Evolutionary conservation across 305 asterid species (phyloP).

Genomic region (Solanum hybrid): DNA sequence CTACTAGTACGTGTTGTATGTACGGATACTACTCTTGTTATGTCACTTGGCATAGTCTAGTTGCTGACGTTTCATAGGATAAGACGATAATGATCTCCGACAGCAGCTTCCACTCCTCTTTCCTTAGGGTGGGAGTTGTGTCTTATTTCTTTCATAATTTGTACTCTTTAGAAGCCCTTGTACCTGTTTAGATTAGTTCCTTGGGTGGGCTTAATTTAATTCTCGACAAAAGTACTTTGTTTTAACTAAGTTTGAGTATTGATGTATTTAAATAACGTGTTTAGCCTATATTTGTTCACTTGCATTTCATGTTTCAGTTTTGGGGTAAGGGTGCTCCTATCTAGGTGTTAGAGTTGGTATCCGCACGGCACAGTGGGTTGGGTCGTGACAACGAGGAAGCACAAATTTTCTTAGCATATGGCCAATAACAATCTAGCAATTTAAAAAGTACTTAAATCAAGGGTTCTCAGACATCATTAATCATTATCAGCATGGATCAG

Average conservation of each 20-base stretch:
- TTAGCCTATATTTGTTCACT: not conserved
- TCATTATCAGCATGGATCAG: not conserved
- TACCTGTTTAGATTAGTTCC: not conserved
- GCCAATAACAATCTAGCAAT: not conserved
- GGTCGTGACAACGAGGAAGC: not conserved
- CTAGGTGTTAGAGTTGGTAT: not conserved
- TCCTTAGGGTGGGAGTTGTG: not conserved
- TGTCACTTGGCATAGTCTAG: not conserved
- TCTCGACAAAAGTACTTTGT: not conserved
- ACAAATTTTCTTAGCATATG: not conserved
- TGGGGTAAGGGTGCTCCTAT: not conserved
- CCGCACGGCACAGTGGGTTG: not conserved
- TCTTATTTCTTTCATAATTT: not conserved
- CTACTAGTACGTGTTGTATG: not conserved
- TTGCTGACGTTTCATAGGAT: not conserved
- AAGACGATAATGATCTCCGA: not conserved
- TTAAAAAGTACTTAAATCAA: not conserved
- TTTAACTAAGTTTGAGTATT: not conserved
- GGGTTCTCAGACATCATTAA: not conserved
- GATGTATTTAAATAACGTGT: not conserved
- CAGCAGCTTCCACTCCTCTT: not conserved
- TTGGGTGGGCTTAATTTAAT: not conserved
- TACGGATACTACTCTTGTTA: not conserved
- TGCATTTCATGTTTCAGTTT: not conserved
- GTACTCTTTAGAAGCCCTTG: not conserved